phyloP scores from a whole-genome alignment of 1,284 basidiomycete genomes.

The Puccinia coronata region DNA sequence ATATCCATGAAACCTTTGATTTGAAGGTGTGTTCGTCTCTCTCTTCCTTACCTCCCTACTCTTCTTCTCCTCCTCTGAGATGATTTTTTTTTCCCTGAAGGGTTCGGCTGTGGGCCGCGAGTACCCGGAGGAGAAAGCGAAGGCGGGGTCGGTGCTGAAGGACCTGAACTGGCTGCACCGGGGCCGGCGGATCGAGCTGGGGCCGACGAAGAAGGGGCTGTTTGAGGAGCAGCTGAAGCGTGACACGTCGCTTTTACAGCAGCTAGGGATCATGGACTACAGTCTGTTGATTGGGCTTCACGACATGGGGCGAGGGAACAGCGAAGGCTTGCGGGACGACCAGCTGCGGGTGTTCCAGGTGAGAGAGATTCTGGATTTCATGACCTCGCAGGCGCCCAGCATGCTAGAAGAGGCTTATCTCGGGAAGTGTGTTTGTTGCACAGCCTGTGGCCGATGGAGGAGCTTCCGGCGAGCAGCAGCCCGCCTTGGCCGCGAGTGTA shows the following conservation, averaged over 20 bases:
- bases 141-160: constrained; percentile 85
- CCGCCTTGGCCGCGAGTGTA: neutral
- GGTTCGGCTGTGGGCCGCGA: constrained; percentile 86
- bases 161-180: constrained; percentile 95
- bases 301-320: constrained; percentile 84
- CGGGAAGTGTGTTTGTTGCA: no score
- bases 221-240: constrained; percentile 84
- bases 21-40: constrained; percentile 72
- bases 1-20: constrained; percentile 97
- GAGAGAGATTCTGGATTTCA: no score
- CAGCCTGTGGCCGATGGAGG: constrained; percentile 1
- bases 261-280: constrained; percentile 92
- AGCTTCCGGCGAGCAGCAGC: neutral
- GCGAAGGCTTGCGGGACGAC: constrained; percentile 83
- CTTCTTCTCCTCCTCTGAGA: neutral
- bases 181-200: constrained; percentile 75
- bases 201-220: constrained; percentile 88
- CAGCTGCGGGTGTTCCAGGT: constrained; percentile 89
- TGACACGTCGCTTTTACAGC: constrained; percentile 81
- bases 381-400: no score
- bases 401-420: no score
- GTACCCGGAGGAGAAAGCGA: constrained; percentile 78
- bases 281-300: constrained; percentile 91
- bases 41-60: neutral
- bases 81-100: constrained; percentile 32